Evolutionary conservation across 2,329 filamentous ascomycete species (phyloP), one percentile per base, ranked within the genome.

Genomic region (Aspergillus piperis): DNA sequence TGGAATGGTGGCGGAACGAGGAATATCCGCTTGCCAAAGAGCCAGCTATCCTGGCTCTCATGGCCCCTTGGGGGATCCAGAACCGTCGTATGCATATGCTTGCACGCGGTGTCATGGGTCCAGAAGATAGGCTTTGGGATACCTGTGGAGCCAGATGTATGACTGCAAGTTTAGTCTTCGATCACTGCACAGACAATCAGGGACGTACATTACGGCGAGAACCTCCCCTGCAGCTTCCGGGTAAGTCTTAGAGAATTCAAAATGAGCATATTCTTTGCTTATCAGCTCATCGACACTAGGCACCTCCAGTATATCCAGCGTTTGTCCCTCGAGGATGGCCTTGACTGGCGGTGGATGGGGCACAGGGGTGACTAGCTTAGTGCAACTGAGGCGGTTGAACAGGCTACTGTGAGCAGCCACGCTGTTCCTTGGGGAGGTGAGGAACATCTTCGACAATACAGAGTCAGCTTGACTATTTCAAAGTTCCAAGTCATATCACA

Each of bases 341-440:
- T 36, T 44, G 0, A 67, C 65, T 0, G 68, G 36, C 2, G 69
- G 61, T 19, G 70, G 68, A 1, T 60, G 60, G 0, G 73, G 70
- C 23, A 65, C 64, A 0, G 72, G 61, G 3, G 71, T 68, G 1
- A 78, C 47, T 2, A 78, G 58, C 13, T 62, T 72, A 2, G 63
- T 65, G 60, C 75, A 78, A 3, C 68, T 48, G 2, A 77, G 63
- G 0, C 48, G 21, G 5, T 64, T 53, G n/a, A 79, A 70, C 0
- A 78, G 64, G 5, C 60, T 62, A 6, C 59, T 59, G 23, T 79
- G 75, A 5, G 74, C 76, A 1, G 66, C 69, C 5, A 64, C 53
- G 41, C 75, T 78, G 42, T 78, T 79, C 1, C 76, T 71, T 1
- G 76, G 76, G 15, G 75, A 79, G 0, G 75, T 70, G 7, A 75